Evolutionary conservation across 305 asterid genomes (phyloP).

Genomic region (Solanum hybrid): DNA sequence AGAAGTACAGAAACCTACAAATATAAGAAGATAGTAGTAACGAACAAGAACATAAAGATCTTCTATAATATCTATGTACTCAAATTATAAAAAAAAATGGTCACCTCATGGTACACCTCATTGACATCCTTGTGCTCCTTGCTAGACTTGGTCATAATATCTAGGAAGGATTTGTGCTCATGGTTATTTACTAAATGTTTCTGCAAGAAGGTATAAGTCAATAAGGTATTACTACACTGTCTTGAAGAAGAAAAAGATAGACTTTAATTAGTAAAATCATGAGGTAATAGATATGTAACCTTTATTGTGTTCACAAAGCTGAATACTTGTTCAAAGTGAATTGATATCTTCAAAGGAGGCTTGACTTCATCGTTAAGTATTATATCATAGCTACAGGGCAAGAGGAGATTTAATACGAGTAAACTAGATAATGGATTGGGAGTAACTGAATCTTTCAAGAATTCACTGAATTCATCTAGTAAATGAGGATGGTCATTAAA

Average conservation of each 20-base stretch:
- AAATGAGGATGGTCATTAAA: not conserved
- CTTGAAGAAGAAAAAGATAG: too few relatives aligned
- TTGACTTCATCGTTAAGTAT: not conserved
- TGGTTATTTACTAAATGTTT: not conserved
- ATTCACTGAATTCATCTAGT: not conserved
- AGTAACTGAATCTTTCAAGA: not conserved
- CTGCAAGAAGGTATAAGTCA: not conserved
- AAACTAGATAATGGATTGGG: not conserved
- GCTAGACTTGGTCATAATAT: not conserved
- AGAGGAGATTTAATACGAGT: not conserved
- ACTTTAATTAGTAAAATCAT: not conserved
- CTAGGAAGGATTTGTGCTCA: not conserved
- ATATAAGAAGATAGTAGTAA: too few relatives aligned
- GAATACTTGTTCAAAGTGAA: not conserved
- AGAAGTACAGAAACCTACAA: not conserved
- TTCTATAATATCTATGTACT: not conserved
- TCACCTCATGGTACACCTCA: not conserved
- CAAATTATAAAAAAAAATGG: not conserved
- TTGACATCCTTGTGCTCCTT: not conserved
- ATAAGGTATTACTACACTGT: not conserved
- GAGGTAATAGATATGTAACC: not conserved
- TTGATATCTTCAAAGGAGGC: not conserved
- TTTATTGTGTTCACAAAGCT: not conserved
- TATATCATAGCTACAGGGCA: not conserved
- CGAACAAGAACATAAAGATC: not conserved